phyloP scores from a whole-genome alignment of 805 yeast species.

The Metschnikowia proteae region DNA sequence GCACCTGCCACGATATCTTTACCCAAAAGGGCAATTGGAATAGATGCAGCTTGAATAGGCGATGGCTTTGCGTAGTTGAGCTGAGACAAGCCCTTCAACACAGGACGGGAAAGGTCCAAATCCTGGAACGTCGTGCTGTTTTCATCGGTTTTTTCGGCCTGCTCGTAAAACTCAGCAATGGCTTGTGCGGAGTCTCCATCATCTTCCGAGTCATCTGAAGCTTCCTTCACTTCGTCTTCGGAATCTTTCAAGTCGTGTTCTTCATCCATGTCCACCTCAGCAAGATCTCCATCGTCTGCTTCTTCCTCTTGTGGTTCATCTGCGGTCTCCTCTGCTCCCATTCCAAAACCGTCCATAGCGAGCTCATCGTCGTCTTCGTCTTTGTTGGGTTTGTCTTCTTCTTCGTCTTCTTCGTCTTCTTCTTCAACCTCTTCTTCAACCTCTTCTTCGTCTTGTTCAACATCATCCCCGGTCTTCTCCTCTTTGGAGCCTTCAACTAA shows the following conservation, averaged over 20 bases:
- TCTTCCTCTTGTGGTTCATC: constrained; percentile 8
- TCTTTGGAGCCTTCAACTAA: constrained; percentile 31
- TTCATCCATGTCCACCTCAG: constrained; percentile 6
- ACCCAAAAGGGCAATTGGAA: constrained; percentile 90
- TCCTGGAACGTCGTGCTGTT: constrained; percentile 67
- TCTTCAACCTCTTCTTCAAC: constrained; percentile 31
- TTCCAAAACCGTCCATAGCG: constrained; percentile 45
- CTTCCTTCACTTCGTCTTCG: constrained; percentile 17
- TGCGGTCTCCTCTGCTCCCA: constrained; percentile 41
- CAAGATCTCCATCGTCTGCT: constrained; percentile 19
- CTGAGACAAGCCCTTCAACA: constrained; percentile 74
- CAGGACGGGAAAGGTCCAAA: constrained; percentile 83
- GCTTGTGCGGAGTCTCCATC: constrained; percentile 74
- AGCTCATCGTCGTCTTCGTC: constrained; percentile 37
- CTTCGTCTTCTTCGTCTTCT: constrained; percentile 16
- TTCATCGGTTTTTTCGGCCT: constrained; percentile 41
- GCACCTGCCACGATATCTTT: constrained; percentile 99
- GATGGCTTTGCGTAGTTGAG: constrained; percentile 87
- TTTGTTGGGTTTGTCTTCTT: constrained; percentile 22
- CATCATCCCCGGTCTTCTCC: constrained; percentile 12
- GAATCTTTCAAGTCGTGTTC: constrained; percentile 21
- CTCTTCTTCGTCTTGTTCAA: constrained; percentile 21
- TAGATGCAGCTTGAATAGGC: constrained; percentile 89
- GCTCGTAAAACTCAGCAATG: constrained; percentile 69
- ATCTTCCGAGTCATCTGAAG: constrained; percentile 26